Conservation (phyloP, 257 asterid genomes). For the Solanum appendiculatum region DNA sequence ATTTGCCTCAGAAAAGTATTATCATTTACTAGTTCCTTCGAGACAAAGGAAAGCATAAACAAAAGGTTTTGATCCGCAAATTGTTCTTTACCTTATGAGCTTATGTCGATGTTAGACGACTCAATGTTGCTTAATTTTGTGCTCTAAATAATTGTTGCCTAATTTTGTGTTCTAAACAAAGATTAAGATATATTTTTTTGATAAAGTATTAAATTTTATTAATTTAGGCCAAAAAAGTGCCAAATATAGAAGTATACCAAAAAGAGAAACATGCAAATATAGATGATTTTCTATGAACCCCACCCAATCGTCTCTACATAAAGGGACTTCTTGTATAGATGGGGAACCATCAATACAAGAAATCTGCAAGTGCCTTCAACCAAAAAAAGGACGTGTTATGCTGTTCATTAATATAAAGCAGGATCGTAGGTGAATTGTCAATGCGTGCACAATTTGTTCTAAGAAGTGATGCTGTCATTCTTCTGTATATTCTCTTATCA, state of each 20-base stretch:
- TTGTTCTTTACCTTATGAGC: neutral
- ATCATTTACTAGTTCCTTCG: neutral
- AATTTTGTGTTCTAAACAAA: no score
- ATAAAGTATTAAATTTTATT: neutral
- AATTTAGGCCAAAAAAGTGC: neutral
- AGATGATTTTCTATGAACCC: neutral
- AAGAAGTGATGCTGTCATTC: neutral
- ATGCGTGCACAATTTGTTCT: neutral
- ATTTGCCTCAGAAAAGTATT: neutral
- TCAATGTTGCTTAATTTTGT: neutral
- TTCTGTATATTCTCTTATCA: neutral
- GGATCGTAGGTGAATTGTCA: neutral
- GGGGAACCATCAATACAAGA: neutral
- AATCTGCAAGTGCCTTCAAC: neutral
- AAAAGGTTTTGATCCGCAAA: neutral
- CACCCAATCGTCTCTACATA: neutral
- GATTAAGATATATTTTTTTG: neutral
- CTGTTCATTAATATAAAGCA: neutral
- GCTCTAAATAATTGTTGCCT: no score
- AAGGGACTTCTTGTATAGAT: neutral
- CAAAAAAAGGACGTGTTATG: neutral
- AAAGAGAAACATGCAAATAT: no score
- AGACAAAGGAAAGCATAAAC: neutral
- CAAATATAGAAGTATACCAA: neutral
- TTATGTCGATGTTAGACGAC: neutral